Evolutionary conservation across 345 rosid genomes (phyloP).

Genomic region (Brassica carinata): DNA sequence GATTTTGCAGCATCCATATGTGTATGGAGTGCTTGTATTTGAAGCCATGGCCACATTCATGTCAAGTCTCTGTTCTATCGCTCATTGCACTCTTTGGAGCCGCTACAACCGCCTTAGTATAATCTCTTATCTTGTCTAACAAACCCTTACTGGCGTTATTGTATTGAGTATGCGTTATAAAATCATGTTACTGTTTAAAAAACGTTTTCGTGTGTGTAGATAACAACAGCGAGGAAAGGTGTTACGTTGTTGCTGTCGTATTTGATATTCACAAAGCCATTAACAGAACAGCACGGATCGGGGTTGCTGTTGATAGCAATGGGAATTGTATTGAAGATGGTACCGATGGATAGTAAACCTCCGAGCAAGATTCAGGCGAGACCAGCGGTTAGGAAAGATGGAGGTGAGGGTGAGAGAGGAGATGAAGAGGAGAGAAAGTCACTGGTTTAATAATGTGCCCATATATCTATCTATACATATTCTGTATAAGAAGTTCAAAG

Average conservation of each 20-base stretch:
- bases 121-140: background rate
- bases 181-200: background rate
- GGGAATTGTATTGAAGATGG: conserved; percentile 72
- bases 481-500: conserved; percentile 7
- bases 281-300: conserved; percentile 76
- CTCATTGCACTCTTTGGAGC: conserved; percentile 96
- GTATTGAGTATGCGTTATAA: background rate
- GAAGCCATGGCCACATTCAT: conserved; percentile 97
- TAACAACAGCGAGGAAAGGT: conserved; percentile 47
- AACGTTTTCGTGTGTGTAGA: conserved; percentile 31
- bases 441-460: conserved; percentile 45
- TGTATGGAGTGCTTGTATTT: conserved; percentile 82
- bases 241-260: conserved; percentile 80
- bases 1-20: conserved; percentile 78
- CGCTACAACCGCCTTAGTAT: conserved; percentile 95
- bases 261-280: conserved; percentile 85
- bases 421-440: conserved; percentile 61
- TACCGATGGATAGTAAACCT: conserved; percentile 47
- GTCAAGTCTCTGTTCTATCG: conserved; percentile 91
- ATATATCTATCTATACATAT: background rate
- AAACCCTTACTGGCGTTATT: background rate
- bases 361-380: conserved; percentile 26
- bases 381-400: conserved; percentile 15
- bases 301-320: conserved; percentile 74
- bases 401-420: conserved; percentile 26